Conservation (phyloP, 805 yeast species). For the Ogataea sp. region DNA sequence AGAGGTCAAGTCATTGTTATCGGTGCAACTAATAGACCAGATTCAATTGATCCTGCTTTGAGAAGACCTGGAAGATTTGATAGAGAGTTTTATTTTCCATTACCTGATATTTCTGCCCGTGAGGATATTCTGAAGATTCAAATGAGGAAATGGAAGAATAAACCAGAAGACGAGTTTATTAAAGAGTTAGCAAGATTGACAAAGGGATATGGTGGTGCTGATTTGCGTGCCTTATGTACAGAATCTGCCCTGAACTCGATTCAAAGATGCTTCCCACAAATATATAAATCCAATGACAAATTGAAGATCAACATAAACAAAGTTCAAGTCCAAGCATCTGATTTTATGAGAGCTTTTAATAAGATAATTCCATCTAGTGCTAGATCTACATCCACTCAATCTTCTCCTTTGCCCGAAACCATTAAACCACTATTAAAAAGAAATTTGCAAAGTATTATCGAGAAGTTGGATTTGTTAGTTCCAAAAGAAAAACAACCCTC, state of each 20-base stretch:
- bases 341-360: slow-evolving; percentile 78
- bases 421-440: slow-evolving; percentile 55
- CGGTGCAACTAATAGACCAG: slow-evolving; percentile 98
- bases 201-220: slow-evolving; percentile 98
- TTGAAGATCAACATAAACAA: slow-evolving; percentile 61
- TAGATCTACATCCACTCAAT: slow-evolving; percentile 60
- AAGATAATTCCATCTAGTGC: slow-evolving; percentile 91
- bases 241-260: slow-evolving; percentile 92
- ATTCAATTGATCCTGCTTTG: slow-evolving; percentile 95
- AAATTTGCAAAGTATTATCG: slow-evolving; percentile 38
- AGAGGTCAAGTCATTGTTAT: slow-evolving; percentile 97
- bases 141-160: slow-evolving; percentile 84
- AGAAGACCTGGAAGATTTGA: slow-evolving; percentile 97
- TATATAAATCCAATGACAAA: slow-evolving; percentile 69
- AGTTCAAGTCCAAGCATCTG: slow-evolving; percentile 69
- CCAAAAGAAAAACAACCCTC: slow-evolving; percentile 52
- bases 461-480: slow-evolving; percentile 45
- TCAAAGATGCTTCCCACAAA: slow-evolving; percentile 89
- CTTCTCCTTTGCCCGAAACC: slow-evolving; percentile 73
- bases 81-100: slow-evolving; percentile 91
- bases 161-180: slow-evolving; percentile 48
- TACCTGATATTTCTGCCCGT: slow-evolving; percentile 79
- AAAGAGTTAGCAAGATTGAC: slow-evolving; percentile 69
- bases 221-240: slow-evolving; percentile 85
- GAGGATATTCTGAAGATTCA: slow-evolving; percentile 75